Percentiles rank a stretch among this genome's conserved stretches.
phyloP scores from a whole-genome alignment of 441 rosid species.

The Populus tomentosa region DNA sequence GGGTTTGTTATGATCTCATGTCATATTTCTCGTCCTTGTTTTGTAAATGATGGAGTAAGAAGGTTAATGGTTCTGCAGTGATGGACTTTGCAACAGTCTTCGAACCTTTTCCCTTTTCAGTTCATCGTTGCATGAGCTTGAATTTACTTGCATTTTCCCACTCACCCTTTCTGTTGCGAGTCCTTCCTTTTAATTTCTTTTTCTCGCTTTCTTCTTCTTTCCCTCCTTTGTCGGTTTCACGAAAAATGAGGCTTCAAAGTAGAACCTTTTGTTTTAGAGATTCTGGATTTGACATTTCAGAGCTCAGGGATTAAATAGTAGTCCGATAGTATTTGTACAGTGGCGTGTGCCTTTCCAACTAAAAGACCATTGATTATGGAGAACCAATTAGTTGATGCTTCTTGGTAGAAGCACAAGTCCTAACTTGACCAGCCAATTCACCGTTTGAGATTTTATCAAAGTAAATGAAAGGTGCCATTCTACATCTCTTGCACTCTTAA shows the following conservation, averaged over 20 bases:
- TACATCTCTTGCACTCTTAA: background rate
- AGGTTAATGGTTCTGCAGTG: constrained; percentile 18
- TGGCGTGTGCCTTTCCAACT: constrained; percentile 19
- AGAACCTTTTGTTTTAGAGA: constrained; percentile 34
- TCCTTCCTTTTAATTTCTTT: background rate
- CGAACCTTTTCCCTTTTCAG: constrained; percentile 18
- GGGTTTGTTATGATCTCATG: constrained; percentile 11
- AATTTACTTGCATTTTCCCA: constrained; percentile 8
- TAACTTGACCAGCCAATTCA: background rate
- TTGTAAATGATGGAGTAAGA: constrained; percentile 3
- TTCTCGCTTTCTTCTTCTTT: constrained; percentile 19
- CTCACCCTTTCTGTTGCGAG: constrained; percentile 11
- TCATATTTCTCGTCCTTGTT: constrained; percentile 6
- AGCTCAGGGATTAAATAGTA: constrained; percentile 40
- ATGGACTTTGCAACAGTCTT: constrained; percentile 28
- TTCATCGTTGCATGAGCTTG: constrained; percentile 5
- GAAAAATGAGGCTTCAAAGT: constrained; percentile 34
- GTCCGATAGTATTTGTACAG: constrained; percentile 24
- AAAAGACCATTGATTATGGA: constrained; percentile 20
- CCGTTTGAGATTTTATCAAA: background rate
- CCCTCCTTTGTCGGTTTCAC: constrained; percentile 16
- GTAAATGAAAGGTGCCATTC: background rate
- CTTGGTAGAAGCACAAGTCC: background rate
- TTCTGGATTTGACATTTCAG: constrained; percentile 68
- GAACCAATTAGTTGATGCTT: constrained; percentile 2